Conservation (phyloP, 2,329 filamentous ascomycete species). For the Fusarium staphyleae region DNA sequence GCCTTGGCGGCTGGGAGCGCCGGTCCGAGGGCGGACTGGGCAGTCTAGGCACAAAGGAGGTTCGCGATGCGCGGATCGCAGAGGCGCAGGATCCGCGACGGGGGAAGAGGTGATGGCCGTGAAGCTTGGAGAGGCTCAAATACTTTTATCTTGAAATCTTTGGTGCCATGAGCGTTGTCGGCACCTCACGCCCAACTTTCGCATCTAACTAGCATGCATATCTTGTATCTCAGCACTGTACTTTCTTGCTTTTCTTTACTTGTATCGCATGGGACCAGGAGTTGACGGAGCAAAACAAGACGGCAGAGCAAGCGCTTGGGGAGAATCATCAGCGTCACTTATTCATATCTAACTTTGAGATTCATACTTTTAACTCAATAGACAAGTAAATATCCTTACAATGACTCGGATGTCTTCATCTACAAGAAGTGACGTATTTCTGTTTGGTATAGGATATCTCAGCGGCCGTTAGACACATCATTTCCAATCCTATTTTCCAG, state of each 20-base stretch:
- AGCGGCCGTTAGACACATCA: constrained; percentile 22
- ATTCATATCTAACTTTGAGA: constrained; percentile 10
- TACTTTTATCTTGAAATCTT: constrained; percentile 7
- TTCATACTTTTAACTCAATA: constrained; percentile 8
- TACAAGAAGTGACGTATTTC: neutral
- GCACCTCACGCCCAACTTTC: neutral
- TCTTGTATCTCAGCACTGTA: constrained; percentile 18
- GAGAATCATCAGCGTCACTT: constrained; percentile 16
- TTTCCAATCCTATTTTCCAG: constrained; percentile 4
- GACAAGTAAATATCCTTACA: constrained; percentile 12
- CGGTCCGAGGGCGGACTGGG: constrained; percentile 85
- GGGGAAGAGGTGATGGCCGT: constrained; percentile 57
- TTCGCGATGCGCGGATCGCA: constrained; percentile 79
- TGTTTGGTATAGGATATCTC: constrained; percentile 33
- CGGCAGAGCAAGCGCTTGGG: constrained; percentile 20
- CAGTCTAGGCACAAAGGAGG: constrained; percentile 89
- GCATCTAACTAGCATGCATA: constrained; percentile 21
- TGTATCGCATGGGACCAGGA: constrained; percentile 38
- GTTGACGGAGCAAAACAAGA: constrained; percentile 31
- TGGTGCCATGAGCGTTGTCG: neutral
- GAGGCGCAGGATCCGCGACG: constrained; percentile 85
- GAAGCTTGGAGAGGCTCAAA: neutral
- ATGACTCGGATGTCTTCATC: constrained; percentile 13
- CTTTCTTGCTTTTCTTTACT: constrained; percentile 25
- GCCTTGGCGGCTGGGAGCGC: constrained; percentile 73